phyloP scores from a whole-genome alignment of 2,329 filamentous ascomycete genomes.

The Botrytis medusae region DNA sequence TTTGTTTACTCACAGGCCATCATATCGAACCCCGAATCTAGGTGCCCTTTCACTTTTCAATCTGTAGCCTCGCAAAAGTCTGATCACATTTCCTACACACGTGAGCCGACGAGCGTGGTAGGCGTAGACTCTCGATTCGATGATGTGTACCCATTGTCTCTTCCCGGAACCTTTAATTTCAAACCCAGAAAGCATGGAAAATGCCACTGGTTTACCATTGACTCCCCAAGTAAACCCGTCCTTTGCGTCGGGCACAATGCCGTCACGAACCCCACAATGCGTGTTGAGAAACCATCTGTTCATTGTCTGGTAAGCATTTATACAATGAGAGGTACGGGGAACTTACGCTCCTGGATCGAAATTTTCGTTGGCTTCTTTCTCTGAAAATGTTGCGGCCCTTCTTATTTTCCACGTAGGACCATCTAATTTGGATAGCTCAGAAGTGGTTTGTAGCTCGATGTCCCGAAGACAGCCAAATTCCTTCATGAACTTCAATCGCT shows the following conservation, averaged over 20 bases:
- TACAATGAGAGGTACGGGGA: not conserved
- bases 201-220: constrained; percentile 46
- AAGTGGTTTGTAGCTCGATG: constrained; percentile 20
- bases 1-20: constrained; percentile 51
- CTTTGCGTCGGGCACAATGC: constrained; percentile 48
- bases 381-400: constrained; percentile 11
- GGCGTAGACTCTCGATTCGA: constrained; percentile 46
- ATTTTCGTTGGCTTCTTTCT: constrained; percentile 38
- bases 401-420: constrained; percentile 25
- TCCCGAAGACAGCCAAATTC: constrained; percentile 25
- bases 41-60: constrained; percentile 55
- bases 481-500: constrained; percentile 28
- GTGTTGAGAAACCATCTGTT: constrained; percentile 59
- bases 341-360: constrained; percentile 53
- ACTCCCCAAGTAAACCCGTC: constrained; percentile 49
- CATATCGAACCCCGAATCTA: constrained; percentile 54
- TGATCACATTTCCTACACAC: constrained; percentile 50
- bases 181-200: constrained; percentile 53
- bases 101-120: constrained; percentile 52
- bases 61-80: constrained; percentile 52
- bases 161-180: constrained; percentile 46
- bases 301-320: constrained; percentile 33
- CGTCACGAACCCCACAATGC: constrained; percentile 56
- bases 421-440: constrained; percentile 11
- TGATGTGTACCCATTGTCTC: constrained; percentile 46